Base-by-base conservation (phyloP, 257 asterid genomes). In the Thymus quinquecostatus region DNA sequence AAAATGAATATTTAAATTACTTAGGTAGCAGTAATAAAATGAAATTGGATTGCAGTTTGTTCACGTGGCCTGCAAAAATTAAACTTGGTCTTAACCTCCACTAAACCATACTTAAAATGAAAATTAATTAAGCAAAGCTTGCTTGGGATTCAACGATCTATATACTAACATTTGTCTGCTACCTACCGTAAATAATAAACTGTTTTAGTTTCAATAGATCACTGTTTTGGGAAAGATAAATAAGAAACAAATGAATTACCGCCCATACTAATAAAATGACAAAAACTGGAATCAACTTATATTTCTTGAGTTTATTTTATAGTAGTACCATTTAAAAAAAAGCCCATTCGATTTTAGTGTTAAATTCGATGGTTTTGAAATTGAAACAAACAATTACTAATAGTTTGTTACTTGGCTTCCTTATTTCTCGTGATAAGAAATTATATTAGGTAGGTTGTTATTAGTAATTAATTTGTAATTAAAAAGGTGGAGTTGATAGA, bases 121-220 rank as follows among this genome's bases (percentile, higher is more conserved):
- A 48, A 54, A 2, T 68, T 33, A 3, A 28, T 21, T 50, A 70
- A 14, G 33, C 14, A 48, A 48, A 21, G 21, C 21, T 49, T 66
- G 78, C 76, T 80, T 76, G 57, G 77, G 78, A 72, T 58, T 68
- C 55, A 76, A 34, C 79, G 65, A 77, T 77, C 59, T 58, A 58
- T 69, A 64, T 7, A 76, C 50, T 69, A 76, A 70, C 60, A 32
- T 53, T 66, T 60, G 77, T 60, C 64, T 40, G 14, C 44, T 50
- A 51, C 13, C 44, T 50, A 51, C 13, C 61, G 64, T 6, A 70
- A 48, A 1, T 36, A 36, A 0, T 36, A 36, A 3, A 36, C 36
- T 41, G 44, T n/a, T 71, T 54, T 69, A 63, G 64, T 5, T 27
- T 50, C 51, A 8, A 0, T 58, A 38, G 10, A 65, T 50, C 53